phyloP scores from a whole-genome alignment of 1,284 basidiomycete species.

The Hymenochaete sp. region DNA sequence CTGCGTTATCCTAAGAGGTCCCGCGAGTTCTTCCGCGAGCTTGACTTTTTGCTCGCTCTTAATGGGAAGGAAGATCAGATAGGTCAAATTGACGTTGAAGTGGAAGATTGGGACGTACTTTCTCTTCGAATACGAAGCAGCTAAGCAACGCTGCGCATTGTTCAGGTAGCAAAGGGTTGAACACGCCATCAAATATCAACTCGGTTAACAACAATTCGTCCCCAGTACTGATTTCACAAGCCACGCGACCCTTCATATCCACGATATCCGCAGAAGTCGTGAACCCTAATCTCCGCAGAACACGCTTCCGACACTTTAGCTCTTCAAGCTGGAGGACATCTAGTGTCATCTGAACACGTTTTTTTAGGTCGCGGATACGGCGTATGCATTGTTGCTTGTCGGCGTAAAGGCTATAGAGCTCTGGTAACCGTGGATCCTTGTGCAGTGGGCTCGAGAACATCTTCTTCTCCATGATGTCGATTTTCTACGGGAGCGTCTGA shows the following conservation, averaged over 20 bases:
- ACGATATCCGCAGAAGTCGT: constrained; percentile 87
- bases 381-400: constrained; percentile 69
- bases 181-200: constrained; percentile 94
- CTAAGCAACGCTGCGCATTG: constrained; percentile 89
- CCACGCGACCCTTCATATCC: constrained; percentile 96
- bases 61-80: constrained; percentile 12
- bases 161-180: constrained; percentile 85
- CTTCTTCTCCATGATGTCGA: constrained; percentile 76
- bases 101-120: constrained; percentile 44
- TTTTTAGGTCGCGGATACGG: constrained; percentile 70
- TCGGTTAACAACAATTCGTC: constrained; percentile 96
- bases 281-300: constrained; percentile 87
- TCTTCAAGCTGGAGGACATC: constrained; percentile 96
- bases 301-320: constrained; percentile 91
- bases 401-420: constrained; percentile 73
- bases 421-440: constrained; percentile 64
- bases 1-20: constrained; percentile 89
- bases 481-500: too few relatives aligned
- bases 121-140: constrained; percentile 97
- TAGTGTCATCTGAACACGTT: constrained; percentile 81
- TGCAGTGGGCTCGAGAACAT: constrained; percentile 72
- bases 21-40: constrained; percentile 87
- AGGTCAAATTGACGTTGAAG: neutral
- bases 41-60: constrained; percentile 87
- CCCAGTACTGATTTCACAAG: constrained; percentile 96